phyloP scores from a whole-genome alignment of 176 grass and related monocot genomes.

The Oryza rufipogon region DNA sequence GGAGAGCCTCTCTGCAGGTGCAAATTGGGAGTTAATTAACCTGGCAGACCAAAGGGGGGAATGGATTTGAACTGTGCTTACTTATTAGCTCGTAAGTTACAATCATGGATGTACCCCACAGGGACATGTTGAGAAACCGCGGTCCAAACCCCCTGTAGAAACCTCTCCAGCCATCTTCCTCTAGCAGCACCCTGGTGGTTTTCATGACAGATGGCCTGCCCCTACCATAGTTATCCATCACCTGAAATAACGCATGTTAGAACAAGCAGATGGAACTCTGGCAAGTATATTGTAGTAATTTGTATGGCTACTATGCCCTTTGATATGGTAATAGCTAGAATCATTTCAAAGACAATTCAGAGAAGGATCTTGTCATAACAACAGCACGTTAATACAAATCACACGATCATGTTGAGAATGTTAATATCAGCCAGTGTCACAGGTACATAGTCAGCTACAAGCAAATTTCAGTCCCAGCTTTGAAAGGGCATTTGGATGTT shows the following conservation, averaged over 20 bases:
- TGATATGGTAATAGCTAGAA: neutral
- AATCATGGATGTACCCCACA: slow-evolving; percentile 99
- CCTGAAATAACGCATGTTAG: slow-evolving; percentile 51
- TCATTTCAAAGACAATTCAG: neutral
- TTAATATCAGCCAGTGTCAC: neutral
- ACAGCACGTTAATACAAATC: neutral
- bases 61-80: slow-evolving; percentile 30
- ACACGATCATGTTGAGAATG: neutral
- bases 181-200: slow-evolving; percentile 65
- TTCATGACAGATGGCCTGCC: slow-evolving; percentile 81
- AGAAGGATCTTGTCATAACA: neutral
- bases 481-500: neutral
- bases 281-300: neutral
- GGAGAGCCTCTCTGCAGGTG: slow-evolving; percentile 71
- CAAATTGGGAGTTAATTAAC: neutral
- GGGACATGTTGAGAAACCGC: slow-evolving; percentile 90
- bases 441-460: neutral
- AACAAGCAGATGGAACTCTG: neutral
- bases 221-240: slow-evolving; percentile 84
- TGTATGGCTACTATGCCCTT: neutral
- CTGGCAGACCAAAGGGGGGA: neutral
- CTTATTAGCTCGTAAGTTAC: slow-evolving; percentile 98
- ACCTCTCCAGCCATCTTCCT: slow-evolving; percentile 91
- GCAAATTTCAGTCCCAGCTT: neutral
- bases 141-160: slow-evolving; percentile 97